Base-by-base conservation (phyloP, 2,329 filamentous ascomycete genomes). In the Talaromyces sp. region DNA sequence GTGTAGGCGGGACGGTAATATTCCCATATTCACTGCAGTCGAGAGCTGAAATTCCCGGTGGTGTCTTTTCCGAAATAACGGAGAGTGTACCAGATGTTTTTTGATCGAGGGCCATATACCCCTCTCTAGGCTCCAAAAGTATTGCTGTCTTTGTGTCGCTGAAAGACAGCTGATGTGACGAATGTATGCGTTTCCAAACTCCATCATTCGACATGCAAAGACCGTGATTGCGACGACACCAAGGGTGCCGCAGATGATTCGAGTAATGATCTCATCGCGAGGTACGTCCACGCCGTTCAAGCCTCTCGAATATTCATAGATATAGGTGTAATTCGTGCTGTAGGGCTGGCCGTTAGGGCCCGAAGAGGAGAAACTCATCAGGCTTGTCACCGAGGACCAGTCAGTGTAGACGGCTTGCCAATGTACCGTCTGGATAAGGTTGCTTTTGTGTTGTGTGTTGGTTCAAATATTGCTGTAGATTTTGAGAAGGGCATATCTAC, bases 1-100 rank as follows among this genome's bases (percentile, higher is more conserved):
- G 74, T 96, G 91, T 71, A 93, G 88, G 59, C 92, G 83, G n/a
- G 90, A 90, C 0, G 92, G 92, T 19, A 96, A 79, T 0, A 91
- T 94, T 68, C 92, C 90, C 63, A 92, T 86, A 69, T 88, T 88
- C 73, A 91, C 78, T 8, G 88, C 88, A 19, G 82, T 82, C 24
- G 87, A 89, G 14, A 93, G 77, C 72, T 89, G 87, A 69, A 92
- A 84, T 72, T 91, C 88, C 31, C 86, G 82, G 72, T 95, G 95
- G 78, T 95, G 92, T 72, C 91, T 85, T 73, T 91, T 91, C 63
- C 83, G 84, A 72, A 88, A 85, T 19, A 96, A 78, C 6, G 92
- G 92, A 1, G 92, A 88, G 73, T 82, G 82, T 6, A 83, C 67
- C 11, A 83, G 19, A 63, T 82, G 73, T 61, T 80, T 82, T 73